Evolutionary conservation across 345 rosid species (phyloP).

Genomic region (Pistacia atlantica): DNA sequence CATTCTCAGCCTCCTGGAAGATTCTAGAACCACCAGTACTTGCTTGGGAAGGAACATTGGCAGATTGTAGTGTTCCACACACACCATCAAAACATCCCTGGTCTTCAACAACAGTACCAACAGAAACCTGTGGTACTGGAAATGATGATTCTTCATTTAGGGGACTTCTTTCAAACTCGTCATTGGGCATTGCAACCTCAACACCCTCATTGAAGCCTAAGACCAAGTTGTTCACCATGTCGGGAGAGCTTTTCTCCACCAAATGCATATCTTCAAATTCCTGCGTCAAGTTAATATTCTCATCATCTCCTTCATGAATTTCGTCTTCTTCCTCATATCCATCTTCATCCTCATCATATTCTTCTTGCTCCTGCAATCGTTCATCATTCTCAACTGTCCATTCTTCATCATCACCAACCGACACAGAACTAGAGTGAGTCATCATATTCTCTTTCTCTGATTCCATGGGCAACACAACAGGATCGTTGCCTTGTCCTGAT

Average conservation of each 20-base stretch:
- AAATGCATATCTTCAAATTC: constrained; percentile 66
- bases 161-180: constrained; percentile 68
- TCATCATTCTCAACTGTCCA: constrained; percentile 74
- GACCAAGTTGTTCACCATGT: constrained; percentile 58
- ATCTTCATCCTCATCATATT: constrained; percentile 92
- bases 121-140: constrained; percentile 43
- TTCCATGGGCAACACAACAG: constrained; percentile 37
- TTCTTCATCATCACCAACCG: constrained; percentile 80
- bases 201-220: constrained; percentile 88
- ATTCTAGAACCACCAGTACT: constrained; percentile 40
- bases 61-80: constrained; percentile 31
- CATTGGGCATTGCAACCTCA: constrained; percentile 80
- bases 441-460: constrained; percentile 49
- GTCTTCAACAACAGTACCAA: constrained; percentile 40
- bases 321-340: constrained; percentile 88
- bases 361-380: constrained; percentile 84
- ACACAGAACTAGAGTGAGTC: constrained; percentile 52
- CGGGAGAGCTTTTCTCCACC: constrained; percentile 55
- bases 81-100: constrained; percentile 41
- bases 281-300: constrained; percentile 48
- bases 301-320: constrained; percentile 69
- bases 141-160: constrained; percentile 47
- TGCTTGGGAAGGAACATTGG: constrained; percentile 42
- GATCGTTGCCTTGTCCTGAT: constrained; percentile 40
- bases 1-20: constrained; percentile 58